Percentiles rank a stretch among this genome's conserved stretches.
These are phyloP conservation scores for Lactarius pseudohatsudake DNA, from an alignment of 768 basidiomycete species.

Conservation along the genomic window DNA sequence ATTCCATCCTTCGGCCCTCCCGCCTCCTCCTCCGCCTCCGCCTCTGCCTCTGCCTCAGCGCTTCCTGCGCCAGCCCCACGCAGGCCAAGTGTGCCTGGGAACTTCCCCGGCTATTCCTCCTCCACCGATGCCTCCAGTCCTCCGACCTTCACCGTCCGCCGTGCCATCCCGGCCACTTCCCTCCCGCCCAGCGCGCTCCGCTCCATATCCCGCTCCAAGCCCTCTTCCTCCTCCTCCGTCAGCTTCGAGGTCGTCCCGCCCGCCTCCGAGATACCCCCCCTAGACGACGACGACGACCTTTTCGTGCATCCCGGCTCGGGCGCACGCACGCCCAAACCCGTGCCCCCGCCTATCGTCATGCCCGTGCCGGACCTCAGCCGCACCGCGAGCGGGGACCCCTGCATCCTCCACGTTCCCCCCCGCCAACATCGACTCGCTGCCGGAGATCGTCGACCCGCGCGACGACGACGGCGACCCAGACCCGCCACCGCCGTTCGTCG, in stretches of 20 bases:
- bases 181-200: constrained; percentile 24
- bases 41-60: not conserved
- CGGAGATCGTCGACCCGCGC: constrained; percentile 26
- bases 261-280: constrained; percentile 23
- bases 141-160: not conserved
- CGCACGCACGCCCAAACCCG: constrained; percentile 16
- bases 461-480: constrained; percentile 8
- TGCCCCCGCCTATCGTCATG: constrained; percentile 23
- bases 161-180: constrained; percentile 25
- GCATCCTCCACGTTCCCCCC: constrained; percentile 19
- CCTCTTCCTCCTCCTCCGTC: constrained; percentile 30
- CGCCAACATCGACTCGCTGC: constrained; percentile 25
- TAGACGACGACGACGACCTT: constrained; percentile 25
- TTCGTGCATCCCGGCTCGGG: constrained; percentile 2
- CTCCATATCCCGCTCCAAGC: constrained; percentile 23
- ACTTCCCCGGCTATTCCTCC: constrained; percentile 22
- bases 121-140: constrained; percentile 15
- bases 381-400: constrained; percentile 1
- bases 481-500: constrained; percentile 25
- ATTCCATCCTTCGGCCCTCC: constrained; percentile 4
- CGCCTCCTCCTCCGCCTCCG: not conserved
- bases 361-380: constrained; percentile 21
- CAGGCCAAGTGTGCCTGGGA: constrained; percentile 23
- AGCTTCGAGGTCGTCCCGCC: constrained; percentile 25
- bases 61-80: constrained; percentile 1